Base-by-base conservation (phyloP, 768 basidiomycete species). In the Hypholoma sublateritium region DNA sequence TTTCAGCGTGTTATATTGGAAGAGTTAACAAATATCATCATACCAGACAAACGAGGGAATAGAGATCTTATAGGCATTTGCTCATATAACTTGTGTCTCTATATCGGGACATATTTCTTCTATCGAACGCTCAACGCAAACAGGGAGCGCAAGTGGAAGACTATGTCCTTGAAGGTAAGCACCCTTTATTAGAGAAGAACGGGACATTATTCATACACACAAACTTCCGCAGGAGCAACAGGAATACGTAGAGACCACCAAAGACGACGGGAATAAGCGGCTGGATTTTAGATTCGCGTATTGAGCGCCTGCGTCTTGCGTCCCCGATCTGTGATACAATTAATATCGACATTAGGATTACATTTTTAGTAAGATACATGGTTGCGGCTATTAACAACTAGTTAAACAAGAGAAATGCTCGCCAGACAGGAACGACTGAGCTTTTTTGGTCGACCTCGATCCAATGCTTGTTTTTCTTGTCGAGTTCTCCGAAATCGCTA, bases 381-480 rank as follows among this genome's bases (percentile, higher is more conserved):
- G 19, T 34, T 24, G 42, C 21, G n/a, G 28, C 41, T 28, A 45
- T 50, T 28, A 37, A 24, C 52, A 8, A 19, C 19, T 39, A 34
- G 60, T 69, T 74, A 63, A 84, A 84, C 39, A 84, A 62, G 55
- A 86, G 77, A 59, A 85, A 87, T 13, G 85, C 72, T 39, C 71
- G 62, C 87, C 87, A 89, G 6, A 76, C 69, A 11, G 87, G 88
- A 28, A 77, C 61, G 41, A 86, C 66, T n/a, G 50, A 61, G 0
- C 84, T 87, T 48, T 78, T 77, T 59, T 80, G 70, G 62, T 89
- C 88, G n/a, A 88, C 74, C 46, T 89, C 88, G 2, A 87, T 70
- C 88, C 88, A 89, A 12, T 77, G 73, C 63, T 77, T 78, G 21
- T 63, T 62, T 17, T 71, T 65, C 22, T 78, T 63, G 59, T 85